Evolutionary conservation across 2,329 filamentous ascomycete species (phyloP), one percentile per base, ranked within the genome.

Genomic region (Byssochlamys sp.): DNA sequence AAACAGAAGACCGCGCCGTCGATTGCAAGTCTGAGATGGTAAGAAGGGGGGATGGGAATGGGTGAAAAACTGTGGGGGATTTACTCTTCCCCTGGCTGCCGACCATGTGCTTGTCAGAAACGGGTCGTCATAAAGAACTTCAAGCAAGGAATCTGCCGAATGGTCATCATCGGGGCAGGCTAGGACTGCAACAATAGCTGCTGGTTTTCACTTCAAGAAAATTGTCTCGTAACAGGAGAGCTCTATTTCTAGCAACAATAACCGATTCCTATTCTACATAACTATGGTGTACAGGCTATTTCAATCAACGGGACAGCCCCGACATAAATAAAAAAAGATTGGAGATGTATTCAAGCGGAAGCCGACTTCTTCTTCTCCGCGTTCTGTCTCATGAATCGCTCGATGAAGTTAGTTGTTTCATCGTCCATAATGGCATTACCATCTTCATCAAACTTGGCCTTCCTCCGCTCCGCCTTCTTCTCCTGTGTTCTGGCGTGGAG

Each of bases 321-420:
- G 29, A 48, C 56, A 10, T 31, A 10, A 48, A 35, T 52, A 58
- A 54, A 11, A 50, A 49, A 25, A 35, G 14, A 39, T 24, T 55
- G 29, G 50, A 53, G 51, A 52, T 33, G 52, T 45, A 57, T 55
- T 58, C 45, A 60, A 29, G 39, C 39, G n/a, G 49, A 48, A 31
- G 52, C 28, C 52, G 31, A 54, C 59, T 62, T 63, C 24, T 62
- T 63, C 24, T 59, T 55, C 35, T 60, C 55, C 54, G 52, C 48
- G 50, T 64, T 63, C 57, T 63, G 58, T 56, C 65, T 62, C 67
- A 75, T 67, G 58, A 71, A 74, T 10, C 66, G 63, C 51, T 69
- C 65, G 58, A 76, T 74, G 60, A 75, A 76, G 27, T 63, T 58
- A 48, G 57, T 59, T 10, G 74, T 74, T 52, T 67, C 59, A 48